These are phyloP conservation scores for Avicennia marina DNA, from an alignment of 257 asterid genomes.

Conservation along the genomic window DNA sequence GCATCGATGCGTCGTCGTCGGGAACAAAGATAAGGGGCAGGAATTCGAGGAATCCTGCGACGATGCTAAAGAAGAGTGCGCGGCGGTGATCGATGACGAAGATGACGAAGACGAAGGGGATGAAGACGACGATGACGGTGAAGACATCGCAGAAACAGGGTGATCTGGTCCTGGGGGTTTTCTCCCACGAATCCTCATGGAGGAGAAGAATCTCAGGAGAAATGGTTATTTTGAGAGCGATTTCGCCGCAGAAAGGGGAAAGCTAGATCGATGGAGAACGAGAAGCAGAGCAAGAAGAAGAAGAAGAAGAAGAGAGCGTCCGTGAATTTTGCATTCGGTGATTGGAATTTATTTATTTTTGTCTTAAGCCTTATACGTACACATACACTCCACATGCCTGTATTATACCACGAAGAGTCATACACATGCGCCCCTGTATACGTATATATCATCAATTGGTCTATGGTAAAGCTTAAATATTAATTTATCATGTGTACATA, in stretches of 20 bases:
- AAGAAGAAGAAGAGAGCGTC: not conserved
- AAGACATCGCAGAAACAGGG: constrained; percentile 21
- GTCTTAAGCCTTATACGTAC: no score
- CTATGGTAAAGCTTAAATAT: no score
- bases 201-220: not conserved
- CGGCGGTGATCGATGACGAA: constrained; percentile 43
- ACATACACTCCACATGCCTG: no score
- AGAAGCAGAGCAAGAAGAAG: not conserved
- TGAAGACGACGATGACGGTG: constrained; percentile 12
- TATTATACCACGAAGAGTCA: no score
- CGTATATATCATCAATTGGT: no score
- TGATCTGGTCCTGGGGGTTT: not conserved
- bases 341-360: constrained; percentile 2
- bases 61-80: constrained; percentile 36
- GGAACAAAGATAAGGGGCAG: constrained; percentile 16
- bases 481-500: no score
- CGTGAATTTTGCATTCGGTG: not conserved
- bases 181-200: constrained; percentile 36
- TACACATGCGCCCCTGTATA: no score
- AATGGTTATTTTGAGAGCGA: constrained; percentile 13
- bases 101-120: constrained; percentile 41
- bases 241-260: not conserved
- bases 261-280: constrained; percentile 18
- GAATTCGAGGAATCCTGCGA: constrained; percentile 51
- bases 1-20: constrained; percentile 37